Evolutionary conservation across 768 basidiomycete species (phyloP), one percentile per base, ranked within the genome.

Genomic region (Lyophyllum atratum): DNA sequence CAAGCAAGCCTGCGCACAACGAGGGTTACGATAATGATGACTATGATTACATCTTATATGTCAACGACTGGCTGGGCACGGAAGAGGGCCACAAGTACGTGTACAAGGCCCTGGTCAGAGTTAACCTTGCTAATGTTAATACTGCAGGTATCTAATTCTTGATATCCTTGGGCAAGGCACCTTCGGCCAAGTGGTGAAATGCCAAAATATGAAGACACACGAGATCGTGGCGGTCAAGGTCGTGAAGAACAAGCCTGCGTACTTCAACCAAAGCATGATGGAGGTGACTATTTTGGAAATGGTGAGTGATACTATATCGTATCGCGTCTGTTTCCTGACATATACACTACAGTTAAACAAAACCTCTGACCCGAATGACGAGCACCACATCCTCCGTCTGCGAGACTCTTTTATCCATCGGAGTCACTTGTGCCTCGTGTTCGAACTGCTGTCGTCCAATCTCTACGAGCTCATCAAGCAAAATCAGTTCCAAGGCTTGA

Each of bases 241-340:
- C 8, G 94, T 99, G 63, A 99, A 99, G 80, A 99, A 99, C 74
- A 99, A 98, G 74, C 97, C 96, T 5, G 97, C 97, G 0, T 99
- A 99, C 77, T 95, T 97, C 74, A 98, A 98, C 69, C 97, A 99
- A 75, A 93, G 91, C 72, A 98, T 97, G 92, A 99, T 99, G 97
- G 97, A 99, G 74, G 96, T 98, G 25, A 97, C 95, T 1, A 98
- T 99, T 59, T 79, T 99, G 44, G 94, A 98, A 71, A 77, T 98
- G 75, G 95, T 95, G 54, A 59, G 92, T 82, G 7, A 42, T 53
- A 15, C n/a, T n/a, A 29, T 48, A 45, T 5, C 12, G 33, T 26
- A n/a, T n/a, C n/a, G 14, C 7, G 5, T 28, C 45, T 3, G 45
- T 17, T 17, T 47, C 59, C 52, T 59, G 54, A 50, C 5, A 58